Conservation (phyloP, 2,329 filamentous ascomycete species). For the Microcyclosporella mali region DNA sequence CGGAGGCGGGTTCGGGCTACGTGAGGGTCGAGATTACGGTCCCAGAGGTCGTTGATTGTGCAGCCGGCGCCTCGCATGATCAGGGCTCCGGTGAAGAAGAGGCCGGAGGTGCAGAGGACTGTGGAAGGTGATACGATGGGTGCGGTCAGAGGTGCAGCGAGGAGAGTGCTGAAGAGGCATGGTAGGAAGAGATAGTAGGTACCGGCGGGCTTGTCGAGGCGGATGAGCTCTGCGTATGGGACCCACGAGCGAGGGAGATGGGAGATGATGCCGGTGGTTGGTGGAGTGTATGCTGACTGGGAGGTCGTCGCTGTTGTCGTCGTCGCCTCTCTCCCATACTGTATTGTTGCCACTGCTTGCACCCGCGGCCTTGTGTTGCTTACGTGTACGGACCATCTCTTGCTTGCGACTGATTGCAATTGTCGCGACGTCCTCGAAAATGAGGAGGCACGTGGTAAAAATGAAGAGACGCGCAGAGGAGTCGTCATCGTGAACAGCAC, state of each 20-base stretch:
- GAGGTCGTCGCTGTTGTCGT: background rate
- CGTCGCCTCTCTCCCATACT: background rate
- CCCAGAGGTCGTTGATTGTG: constrained; percentile 86
- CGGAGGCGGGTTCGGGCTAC: constrained; percentile 70
- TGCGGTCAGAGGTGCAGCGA: constrained; percentile 64
- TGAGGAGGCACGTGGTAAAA: constrained; percentile 8
- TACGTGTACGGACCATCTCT: constrained; percentile 14
- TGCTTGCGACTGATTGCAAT: constrained; percentile 6
- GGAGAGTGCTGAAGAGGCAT: constrained; percentile 74
- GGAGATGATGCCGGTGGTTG: constrained; percentile 64
- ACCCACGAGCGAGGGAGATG: constrained; percentile 62
- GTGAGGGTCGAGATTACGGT: constrained; percentile 76
- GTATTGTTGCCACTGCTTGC: background rate
- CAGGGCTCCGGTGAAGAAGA: constrained; percentile 71
- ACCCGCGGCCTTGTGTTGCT: background rate
- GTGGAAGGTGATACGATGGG: constrained; percentile 56
- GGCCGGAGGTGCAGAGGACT: constrained; percentile 56
- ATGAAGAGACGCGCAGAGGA: constrained; percentile 13
- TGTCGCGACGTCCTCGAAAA: constrained; percentile 18
- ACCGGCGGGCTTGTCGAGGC: constrained; percentile 73
- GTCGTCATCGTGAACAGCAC: constrained; percentile 9
- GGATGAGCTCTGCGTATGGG: constrained; percentile 75
- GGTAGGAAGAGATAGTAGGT: constrained; percentile 83
- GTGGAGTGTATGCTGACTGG: constrained; percentile 52
- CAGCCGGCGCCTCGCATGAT: constrained; percentile 86